Conservation (phyloP, 306 rosid genomes). For the Arachis stenosperma region DNA sequence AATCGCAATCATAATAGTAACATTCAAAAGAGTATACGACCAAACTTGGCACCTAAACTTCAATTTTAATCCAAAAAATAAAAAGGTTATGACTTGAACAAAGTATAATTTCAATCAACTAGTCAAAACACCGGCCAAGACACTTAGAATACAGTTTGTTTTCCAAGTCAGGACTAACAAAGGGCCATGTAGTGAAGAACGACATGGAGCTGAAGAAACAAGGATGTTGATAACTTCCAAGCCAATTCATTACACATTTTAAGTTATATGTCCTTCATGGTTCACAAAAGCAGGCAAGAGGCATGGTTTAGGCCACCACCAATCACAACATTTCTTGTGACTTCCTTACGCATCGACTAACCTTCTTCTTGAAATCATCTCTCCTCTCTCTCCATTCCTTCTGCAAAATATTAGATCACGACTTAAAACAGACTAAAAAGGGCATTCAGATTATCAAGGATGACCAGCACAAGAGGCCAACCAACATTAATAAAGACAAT, state of each 20-base stretch:
- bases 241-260: constrained; percentile 46
- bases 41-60: constrained; percentile 33
- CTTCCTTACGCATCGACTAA: constrained; percentile 90
- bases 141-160: constrained; percentile 61
- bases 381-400: constrained; percentile 95
- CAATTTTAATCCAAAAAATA: constrained; percentile 15
- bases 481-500: too few species aligned
- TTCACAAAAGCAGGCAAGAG: constrained; percentile 43
- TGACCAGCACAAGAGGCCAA: not conserved
- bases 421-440: constrained; percentile 14
- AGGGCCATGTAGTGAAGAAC: constrained; percentile 43
- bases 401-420: constrained; percentile 53
- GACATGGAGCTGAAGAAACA: constrained; percentile 47
- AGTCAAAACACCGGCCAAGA: constrained; percentile 54
- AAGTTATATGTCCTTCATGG: constrained; percentile 43
- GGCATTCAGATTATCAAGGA: constrained; percentile 17
- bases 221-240: constrained; percentile 51
- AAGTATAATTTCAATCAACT: constrained; percentile 45
- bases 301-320: not conserved
- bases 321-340: constrained; percentile 86
- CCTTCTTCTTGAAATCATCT: constrained; percentile 96
- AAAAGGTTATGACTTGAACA: constrained; percentile 44
- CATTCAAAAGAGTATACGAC: constrained; percentile 8
- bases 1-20: constrained; percentile 27
- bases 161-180: constrained; percentile 51